Base-by-base conservation (phyloP, 2,329 filamentous ascomycete genomes). In the Aspergillus viridinutans region DNA sequence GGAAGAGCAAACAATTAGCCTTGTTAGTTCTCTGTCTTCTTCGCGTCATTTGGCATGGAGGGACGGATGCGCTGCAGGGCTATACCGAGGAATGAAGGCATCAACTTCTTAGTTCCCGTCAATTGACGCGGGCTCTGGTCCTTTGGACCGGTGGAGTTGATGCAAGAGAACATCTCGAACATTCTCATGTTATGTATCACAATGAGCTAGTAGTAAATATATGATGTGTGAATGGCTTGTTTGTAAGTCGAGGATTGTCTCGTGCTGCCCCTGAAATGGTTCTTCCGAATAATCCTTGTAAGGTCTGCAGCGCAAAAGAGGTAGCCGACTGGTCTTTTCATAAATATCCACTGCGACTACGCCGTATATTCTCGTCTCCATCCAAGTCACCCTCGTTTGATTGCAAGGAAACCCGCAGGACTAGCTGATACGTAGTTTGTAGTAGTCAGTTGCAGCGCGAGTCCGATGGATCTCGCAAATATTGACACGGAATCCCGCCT, bases 1-100 rank as follows among this genome's bases (percentile, higher is more conserved):
- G 88, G 88, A 72, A 91, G 80, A 89, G 78, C 64, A 78, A 71
- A 73, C 49, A 63, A 43, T 57, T 58, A 57, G 51, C 58, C 57
- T 55, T 64, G 57, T 64, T 54, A 64, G 69, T 63, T 64, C 61
- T 67, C 57, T 65, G 50, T 63, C 50, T 64, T 55, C 52, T 59
- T 29, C 55, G 58, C 54, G 54, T 59, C 59, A 42, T 53, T 59
- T 53, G 57, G 53, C 56, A 58, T 52, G 50, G 48, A 52, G 57
- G 52, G 53, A 45, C 63, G 57, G 61, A 53, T 59, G 58, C 54
- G 60, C 53, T 57, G 54, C 55, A 57, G 53, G 58, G 52, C 52
- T 52, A 56, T 56, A 50, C 56, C 61, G 72, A 72, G 69, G 64
- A 74, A 60, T 57, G 70, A 74, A 73, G 68, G 70, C 73, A 72